Evolutionary conservation across 2,329 filamentous ascomycete genomes (phyloP), one percentile per base, ranked within the genome.

Genomic region (Alternaria hordeiaustralica): DNA sequence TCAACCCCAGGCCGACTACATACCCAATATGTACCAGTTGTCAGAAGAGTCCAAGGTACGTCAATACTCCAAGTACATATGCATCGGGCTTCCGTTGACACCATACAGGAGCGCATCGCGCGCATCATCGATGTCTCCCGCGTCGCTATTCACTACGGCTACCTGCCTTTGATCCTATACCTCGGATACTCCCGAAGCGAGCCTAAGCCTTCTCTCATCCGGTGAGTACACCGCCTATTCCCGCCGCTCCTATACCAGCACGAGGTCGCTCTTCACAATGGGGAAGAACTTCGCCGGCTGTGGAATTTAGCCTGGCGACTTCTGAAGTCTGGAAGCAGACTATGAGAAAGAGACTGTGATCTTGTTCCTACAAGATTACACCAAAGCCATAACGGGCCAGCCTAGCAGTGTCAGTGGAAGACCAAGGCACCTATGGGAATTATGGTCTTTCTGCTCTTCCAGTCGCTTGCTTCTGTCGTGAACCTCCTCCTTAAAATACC

Each of bases 61-160:
- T 57, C 56, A 50, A 49, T 30, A 33, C n/a, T 5, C 10, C 44
- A 57, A 12, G 11, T 26, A 10, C 15, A 20, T 7, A 0, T 12
- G 18, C 9, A n/a, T 5, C 26, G 43, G 25, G n/a, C 28, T 12
- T 28, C 58, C 55, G 51, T 76, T 81, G 46, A 82, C 68, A 36
- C 21, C 21, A 28, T 57, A 58, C 75, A 97, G 95, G 96, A 99
- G 90, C 94, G 96, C 87, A 97, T 99, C 83, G 90, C 92, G 78
- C 95, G 94, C 87, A 88, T 98, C 84, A 96, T 99, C 81, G 96
- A 98, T 83, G 85, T 97, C 81, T 96, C 94, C 67, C 90, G 94
- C 77, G 90, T 97, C 76, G 94, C 92, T 64, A 92, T 99, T 78
- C 96, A 99, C 85, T 99, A 98, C 86, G 96, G 96, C 81, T 99